These are phyloP conservation scores for Eucalyptus victrix DNA, from an alignment of 345 rosid species.

Conservation along the genomic window DNA sequence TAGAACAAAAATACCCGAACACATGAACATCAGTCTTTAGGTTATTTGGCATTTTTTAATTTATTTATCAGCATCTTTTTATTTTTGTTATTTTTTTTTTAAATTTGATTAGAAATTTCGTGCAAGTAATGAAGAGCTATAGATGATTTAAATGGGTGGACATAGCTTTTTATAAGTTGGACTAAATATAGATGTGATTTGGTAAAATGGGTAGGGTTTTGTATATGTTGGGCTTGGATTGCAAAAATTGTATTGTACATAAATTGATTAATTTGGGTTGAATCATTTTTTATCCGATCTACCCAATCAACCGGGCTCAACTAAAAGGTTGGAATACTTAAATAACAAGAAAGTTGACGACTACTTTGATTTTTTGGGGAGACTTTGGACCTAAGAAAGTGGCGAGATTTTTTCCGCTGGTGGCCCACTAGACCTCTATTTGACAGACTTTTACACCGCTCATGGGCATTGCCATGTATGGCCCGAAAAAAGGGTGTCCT, in stretches of 20 bases:
- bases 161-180: neutral
- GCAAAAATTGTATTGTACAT: neutral
- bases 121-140: neutral
- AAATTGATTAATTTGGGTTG: no score
- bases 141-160: neutral
- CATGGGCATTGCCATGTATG: neutral
- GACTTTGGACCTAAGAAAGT: neutral
- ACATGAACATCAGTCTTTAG: neutral
- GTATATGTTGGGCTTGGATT: neutral
- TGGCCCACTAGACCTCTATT: neutral
- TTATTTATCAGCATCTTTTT: neutral
- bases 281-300: no score
- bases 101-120: neutral
- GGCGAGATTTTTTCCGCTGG: neutral
- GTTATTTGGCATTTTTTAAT: neutral
- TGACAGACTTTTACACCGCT: neutral
- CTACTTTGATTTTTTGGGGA: neutral
- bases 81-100: no score
- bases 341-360: neutral
- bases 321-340: no score
- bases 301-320: neutral
- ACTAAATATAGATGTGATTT: neutral
- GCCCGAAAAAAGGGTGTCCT: neutral
- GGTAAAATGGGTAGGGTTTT: neutral
- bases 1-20: no score